Evolutionary conservation across 345 rosid species (phyloP), one percentile per base, ranked within the genome.

Genomic region (Salix viminalis): DNA sequence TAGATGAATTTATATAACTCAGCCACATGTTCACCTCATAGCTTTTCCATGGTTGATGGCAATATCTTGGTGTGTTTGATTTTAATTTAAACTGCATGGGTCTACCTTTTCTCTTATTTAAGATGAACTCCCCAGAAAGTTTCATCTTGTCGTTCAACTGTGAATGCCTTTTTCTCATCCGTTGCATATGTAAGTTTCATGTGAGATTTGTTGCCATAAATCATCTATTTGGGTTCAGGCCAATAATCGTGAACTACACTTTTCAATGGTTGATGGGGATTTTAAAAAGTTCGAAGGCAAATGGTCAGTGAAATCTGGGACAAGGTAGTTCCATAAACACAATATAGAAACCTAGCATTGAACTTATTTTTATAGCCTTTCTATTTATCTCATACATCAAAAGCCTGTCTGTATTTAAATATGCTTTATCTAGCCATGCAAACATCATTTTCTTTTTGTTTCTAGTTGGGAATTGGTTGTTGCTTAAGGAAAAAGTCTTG

Each of bases 221-320:
- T 65, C 21, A 28, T 67, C 69, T 32, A 46, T 21, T 30, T 34
- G 70, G 48, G 42, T 75, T 74, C 83, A 95, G 99, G 86, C 88
- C 66, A 85, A 80, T 81, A 87, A 88, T 65, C 87, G 86, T 32
- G 96, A 93, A 72, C 91, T 95, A 74, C 91, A 81, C 79, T 95
- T 95, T 82, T 93, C 91, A 65, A 91, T 95, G 98, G 97, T 93
- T 72, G 99, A 93, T 82, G 99, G 99, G 32, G 99, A 93, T 85
- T 95, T 95, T 83, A 93, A 95, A 84, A 95, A 95, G 90, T 93
- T 95, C 75, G 96, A 95, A 74, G 99, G 99, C 74, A 96, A 90
- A 80, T 96, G 99, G 98, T 89, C 90, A 26, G 75, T 96, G 67
- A 91, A 85, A 77, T 85, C 90, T 77, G 94, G 97, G 61, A 75